These are phyloP conservation scores for Cercophora newfieldiana DNA, from an alignment of 495 filamentous ascomycete species.

Conservation along the genomic window DNA sequence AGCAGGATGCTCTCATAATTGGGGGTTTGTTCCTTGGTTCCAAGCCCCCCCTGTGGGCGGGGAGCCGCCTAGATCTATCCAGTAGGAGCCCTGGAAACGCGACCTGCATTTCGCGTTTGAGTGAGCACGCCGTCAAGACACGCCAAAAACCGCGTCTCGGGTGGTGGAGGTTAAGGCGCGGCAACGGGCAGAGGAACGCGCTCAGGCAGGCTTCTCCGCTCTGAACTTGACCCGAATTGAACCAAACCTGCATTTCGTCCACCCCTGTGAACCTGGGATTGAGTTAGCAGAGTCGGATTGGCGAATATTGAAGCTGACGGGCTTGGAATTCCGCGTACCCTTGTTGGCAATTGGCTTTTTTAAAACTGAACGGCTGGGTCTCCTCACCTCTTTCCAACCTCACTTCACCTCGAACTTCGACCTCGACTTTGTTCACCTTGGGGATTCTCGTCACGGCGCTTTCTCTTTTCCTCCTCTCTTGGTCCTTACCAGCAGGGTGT, in stretches of 20 bases:
- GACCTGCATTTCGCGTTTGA: not conserved
- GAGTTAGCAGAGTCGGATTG: not conserved
- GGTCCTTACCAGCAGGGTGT: not conserved
- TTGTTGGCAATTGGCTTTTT: not conserved
- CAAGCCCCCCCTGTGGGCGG: not conserved
- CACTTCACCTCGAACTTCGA: not conserved
- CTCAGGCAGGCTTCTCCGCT: conserved; percentile 3
- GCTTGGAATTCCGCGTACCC: not conserved
- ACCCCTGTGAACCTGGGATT: not conserved
- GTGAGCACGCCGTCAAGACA: conserved; percentile 8
- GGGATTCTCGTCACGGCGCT: not conserved
- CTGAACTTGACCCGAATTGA: not conserved
- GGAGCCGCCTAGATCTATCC: conserved; percentile 10
- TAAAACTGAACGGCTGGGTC: not conserved
- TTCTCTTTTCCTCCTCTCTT: not conserved
- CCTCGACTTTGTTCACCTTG: not conserved
- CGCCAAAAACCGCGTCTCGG: conserved; percentile 1
- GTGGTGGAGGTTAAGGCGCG: not conserved
- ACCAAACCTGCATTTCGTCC: not conserved
- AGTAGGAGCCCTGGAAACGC: conserved; percentile 11
- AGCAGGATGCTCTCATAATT: not conserved
- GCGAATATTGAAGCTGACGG: not conserved
- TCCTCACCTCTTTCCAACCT: not conserved
- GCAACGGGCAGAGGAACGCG: not conserved
- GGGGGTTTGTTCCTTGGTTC: not conserved